phyloP scores from a whole-genome alignment of 495 filamentous ascomycete genomes.

The Xylaria intraflava region DNA sequence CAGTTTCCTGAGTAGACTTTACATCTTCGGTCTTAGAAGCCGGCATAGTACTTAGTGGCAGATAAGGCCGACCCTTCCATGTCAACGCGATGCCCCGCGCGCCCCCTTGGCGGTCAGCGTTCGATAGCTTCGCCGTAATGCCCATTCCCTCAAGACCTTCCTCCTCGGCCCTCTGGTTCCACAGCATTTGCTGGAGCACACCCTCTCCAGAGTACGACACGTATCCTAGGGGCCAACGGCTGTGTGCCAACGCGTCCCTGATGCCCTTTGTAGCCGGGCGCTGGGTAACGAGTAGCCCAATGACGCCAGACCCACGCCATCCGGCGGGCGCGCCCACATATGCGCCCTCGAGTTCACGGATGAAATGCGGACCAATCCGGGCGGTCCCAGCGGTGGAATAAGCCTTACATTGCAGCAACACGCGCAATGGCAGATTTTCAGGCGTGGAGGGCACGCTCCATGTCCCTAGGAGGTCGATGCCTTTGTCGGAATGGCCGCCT shows the following conservation, averaged over 20 bases:
- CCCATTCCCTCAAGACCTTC: constrained; percentile 59
- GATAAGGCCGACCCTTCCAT: constrained; percentile 48
- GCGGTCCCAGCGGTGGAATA: constrained; percentile 34
- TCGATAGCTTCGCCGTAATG: constrained; percentile 49
- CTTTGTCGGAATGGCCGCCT: constrained; percentile 67
- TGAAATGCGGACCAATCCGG: constrained; percentile 54
- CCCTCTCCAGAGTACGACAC: constrained; percentile 45
- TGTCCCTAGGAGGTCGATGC: constrained; percentile 77
- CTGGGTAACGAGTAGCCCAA: constrained; percentile 56
- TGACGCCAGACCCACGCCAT: constrained; percentile 53
- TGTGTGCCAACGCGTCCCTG: constrained; percentile 59
- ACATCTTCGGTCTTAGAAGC: neutral
- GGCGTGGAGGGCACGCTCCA: constrained; percentile 58
- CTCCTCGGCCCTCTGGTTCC: constrained; percentile 58
- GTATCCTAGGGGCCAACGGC: constrained; percentile 58
- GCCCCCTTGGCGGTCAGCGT: constrained; percentile 19
- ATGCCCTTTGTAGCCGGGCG: constrained; percentile 47
- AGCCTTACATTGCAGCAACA: constrained; percentile 77
- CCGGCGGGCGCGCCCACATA: constrained; percentile 62
- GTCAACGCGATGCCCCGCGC: constrained; percentile 40
- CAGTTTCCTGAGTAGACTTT: neutral
- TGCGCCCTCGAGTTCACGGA: constrained; percentile 83
- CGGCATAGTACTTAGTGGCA: neutral
- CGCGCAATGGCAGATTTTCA: constrained; percentile 42
- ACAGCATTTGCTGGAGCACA: constrained; percentile 56